Percentiles rank a stretch among this genome's conserved stretches.
These are phyloP conservation scores for Medakamo hakoo DNA, from an alignment of 139 green algal genomes.

Conservation along the genomic window DNA sequence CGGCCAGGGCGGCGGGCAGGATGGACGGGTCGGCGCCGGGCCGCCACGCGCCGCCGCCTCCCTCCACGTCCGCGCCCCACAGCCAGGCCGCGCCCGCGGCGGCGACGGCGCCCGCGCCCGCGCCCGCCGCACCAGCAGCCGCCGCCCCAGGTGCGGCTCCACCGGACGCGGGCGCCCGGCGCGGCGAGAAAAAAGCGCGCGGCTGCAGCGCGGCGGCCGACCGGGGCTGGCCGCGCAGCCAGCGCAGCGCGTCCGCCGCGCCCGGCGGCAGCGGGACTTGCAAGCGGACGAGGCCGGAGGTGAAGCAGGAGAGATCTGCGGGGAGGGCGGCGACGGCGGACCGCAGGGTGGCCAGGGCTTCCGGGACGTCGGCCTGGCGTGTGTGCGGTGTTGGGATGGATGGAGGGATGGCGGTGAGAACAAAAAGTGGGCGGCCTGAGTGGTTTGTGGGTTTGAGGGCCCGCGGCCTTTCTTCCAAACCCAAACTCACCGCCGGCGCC, in stretches of 20 bases:
- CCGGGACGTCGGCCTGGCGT: slow-evolving; percentile 1
- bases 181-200: slow-evolving; percentile 55
- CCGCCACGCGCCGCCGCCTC: slow-evolving; percentile 18
- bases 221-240: slow-evolving; percentile 24
- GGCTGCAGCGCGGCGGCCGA: slow-evolving; percentile 5
- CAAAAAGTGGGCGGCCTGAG: too few relatives aligned
- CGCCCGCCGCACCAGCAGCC: slow-evolving; percentile 22
- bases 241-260: slow-evolving; percentile 13
- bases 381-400: too few relatives aligned
- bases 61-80: slow-evolving; percentile 42
- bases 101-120: slow-evolving; percentile 34
- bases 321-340: slow-evolving; percentile 1
- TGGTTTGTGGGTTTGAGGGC: too few relatives aligned
- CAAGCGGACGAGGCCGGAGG: slow-evolving; percentile 18
- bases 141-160: slow-evolving; percentile 20
- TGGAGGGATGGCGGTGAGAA: too few relatives aligned
- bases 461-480: too few relatives aligned
- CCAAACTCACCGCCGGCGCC: too few relatives aligned
- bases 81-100: slow-evolving; percentile 55
- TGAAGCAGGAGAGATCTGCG: slow-evolving; percentile 1
- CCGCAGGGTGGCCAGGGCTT: slow-evolving; percentile 9
- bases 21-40: not conserved
- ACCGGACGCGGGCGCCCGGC: slow-evolving; percentile 46
- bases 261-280: slow-evolving; percentile 26
- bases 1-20: slow-evolving; percentile 11